Evolutionary conservation across 2,329 filamentous ascomycete genomes (phyloP), one percentile per base, ranked within the genome.

Genomic region (Pestalotiopsis sp.): DNA sequence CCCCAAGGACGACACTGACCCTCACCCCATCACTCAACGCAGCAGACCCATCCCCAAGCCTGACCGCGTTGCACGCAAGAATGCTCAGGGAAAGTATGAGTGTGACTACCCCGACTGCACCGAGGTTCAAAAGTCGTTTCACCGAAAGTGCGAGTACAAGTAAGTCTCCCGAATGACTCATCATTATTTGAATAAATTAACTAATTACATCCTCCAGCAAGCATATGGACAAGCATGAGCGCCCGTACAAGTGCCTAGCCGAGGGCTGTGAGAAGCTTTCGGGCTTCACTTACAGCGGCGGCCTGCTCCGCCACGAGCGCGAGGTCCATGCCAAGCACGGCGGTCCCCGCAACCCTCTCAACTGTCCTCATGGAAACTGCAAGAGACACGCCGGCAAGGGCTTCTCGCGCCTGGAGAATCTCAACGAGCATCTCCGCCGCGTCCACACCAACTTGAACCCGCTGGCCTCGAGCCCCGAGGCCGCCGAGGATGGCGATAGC

Each of bases 151-250:
- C 82, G 95, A 97, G 83, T 98, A 93, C 93, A 97, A 92, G 94
- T 96, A 84, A 88, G 93, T 87, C 38, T 68, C n/a, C 41, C 45
- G 62, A 27, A 59, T 52, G 36, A 65, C 67, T 71, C 75, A 1
- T 31, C 36, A 5, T 39, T 1, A 3, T 39, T 39, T 41, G 20
- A 12, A 6, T 7, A 14, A 17, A 2, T 36, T 69, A 64, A 36
- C 72, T 80, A 73, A 80, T 36, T 64, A 25, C 20, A 6, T 39
- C 20, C 41, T 65, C 6, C 72, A 97, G 94, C 78, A 98, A 98
- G 83, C 95, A 98, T 79, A 98, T 98, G 95, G 95, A 98, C 82
- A 97, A 97, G 79, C 95, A 98, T 79, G 94, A 97, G 74, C 88
- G 95, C 13, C 95, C 95, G 1, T 98, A 98, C 78, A 93, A 94